These are phyloP conservation scores for Mycena rosella DNA, from an alignment of 768 basidiomycete genomes.

Conservation along the genomic window DNA sequence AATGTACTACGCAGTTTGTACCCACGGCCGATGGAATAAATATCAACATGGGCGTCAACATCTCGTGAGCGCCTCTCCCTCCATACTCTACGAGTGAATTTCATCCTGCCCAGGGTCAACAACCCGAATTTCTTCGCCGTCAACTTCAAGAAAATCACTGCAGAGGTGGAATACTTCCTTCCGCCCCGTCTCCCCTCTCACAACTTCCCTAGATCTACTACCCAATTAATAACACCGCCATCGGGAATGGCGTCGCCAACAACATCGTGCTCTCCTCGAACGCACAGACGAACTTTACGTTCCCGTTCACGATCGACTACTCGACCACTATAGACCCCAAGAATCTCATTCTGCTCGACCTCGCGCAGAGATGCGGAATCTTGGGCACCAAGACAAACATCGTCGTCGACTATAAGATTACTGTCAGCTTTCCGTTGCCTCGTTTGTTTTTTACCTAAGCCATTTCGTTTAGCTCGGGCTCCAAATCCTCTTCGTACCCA, in stretches of 20 bases:
- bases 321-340: constrained; percentile 65
- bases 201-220: constrained; percentile 69
- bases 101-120: constrained; percentile 63
- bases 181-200: neutral
- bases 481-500: constrained; percentile 71
- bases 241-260: constrained; percentile 71
- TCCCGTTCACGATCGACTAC: constrained; percentile 82
- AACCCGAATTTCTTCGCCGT: constrained; percentile 89
- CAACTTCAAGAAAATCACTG: constrained; percentile 72
- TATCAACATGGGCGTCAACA: constrained; percentile 73
- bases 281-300: constrained; percentile 73
- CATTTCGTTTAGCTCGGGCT: constrained; percentile 65
- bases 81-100: neutral
- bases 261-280: constrained; percentile 64
- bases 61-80: constrained; percentile 63
- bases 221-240: constrained; percentile 76
- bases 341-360: constrained; percentile 66
- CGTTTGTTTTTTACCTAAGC: constrained; percentile 15
- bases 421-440: constrained; percentile 54
- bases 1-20: constrained; percentile 43
- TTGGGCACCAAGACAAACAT: constrained; percentile 62
- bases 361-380: constrained; percentile 74
- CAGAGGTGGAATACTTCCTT: constrained; percentile 57
- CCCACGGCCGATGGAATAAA: constrained; percentile 61
- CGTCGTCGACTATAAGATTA: constrained; percentile 74